Conservation (phyloP, 352 stramenopile genomes). For the Globisporangium megalacanthum region DNA sequence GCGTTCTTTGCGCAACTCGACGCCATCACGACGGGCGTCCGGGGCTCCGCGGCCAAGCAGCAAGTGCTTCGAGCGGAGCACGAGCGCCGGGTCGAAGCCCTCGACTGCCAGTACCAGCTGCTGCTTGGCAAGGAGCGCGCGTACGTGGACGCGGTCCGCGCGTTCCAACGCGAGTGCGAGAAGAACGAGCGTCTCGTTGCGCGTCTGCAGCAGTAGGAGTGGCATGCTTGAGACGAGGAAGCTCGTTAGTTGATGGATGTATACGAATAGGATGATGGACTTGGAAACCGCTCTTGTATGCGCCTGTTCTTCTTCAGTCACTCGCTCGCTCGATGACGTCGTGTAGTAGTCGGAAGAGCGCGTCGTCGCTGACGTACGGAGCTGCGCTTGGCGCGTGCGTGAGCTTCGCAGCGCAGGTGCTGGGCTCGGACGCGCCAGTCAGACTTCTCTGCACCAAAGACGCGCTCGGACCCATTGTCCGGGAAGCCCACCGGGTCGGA, state of each 20-base stretch:
- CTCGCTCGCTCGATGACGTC: constrained; percentile 1
- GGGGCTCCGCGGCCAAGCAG: constrained; percentile 49
- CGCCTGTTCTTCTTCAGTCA: too few relatives aligned
- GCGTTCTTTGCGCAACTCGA: constrained; percentile 80
- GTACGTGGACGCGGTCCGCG: constrained; percentile 82
- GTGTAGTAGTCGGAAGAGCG: constrained; percentile 25
- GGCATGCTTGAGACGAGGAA: neutral
- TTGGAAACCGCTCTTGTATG: too few relatives aligned
- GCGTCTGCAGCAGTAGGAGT: constrained; percentile 11
- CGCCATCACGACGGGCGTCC: constrained; percentile 58
- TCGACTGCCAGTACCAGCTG: constrained; percentile 77
- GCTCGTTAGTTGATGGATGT: neutral
- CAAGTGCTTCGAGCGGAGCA: constrained; percentile 33
- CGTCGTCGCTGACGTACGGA: constrained; percentile 12
- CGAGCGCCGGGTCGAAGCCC: constrained; percentile 40
- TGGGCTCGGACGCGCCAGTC: constrained; percentile 14
- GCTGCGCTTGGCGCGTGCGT: constrained; percentile 39
- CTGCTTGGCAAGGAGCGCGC: constrained; percentile 67
- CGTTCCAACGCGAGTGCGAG: constrained; percentile 88
- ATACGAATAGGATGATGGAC: too few relatives aligned
- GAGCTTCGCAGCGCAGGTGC: constrained; percentile 32
- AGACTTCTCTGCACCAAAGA: constrained; percentile 42
- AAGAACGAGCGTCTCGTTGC: constrained; percentile 65
- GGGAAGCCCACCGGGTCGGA: constrained; percentile 49
- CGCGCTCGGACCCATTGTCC: constrained; percentile 38